phyloP scores from a whole-genome alignment of 495 filamentous ascomycete species.

The Penicillium bovifimosum region DNA sequence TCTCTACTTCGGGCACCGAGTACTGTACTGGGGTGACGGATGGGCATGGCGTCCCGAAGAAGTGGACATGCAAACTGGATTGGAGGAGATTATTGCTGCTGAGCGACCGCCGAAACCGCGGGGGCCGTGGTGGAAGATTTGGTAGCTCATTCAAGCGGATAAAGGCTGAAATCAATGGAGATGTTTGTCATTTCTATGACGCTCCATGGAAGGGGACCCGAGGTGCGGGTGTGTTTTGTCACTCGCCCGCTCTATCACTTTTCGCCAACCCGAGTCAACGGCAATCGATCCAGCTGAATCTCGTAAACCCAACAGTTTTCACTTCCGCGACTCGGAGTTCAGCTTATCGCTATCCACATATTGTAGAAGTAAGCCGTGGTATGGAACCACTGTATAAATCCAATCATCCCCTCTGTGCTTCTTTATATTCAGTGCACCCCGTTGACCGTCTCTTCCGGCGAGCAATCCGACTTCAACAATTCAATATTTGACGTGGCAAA shows the following conservation, averaged over 20 bases:
- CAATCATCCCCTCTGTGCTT: background rate
- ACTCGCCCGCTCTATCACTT: constrained; percentile 6
- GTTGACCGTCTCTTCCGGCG: background rate
- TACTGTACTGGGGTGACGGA: constrained; percentile 41
- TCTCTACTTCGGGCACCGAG: constrained; percentile 51
- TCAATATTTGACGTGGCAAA: background rate
- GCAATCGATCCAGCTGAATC: no score
- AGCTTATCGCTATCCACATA: background rate
- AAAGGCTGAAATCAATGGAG: no score
- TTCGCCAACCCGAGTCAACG: background rate
- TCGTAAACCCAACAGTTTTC: no score
- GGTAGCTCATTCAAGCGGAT: constrained; percentile 1
- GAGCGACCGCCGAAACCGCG: constrained; percentile 35
- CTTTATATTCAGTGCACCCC: constrained; percentile 9
- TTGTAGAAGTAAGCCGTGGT: background rate
- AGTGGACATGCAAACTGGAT: constrained; percentile 54
- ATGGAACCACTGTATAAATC: background rate
- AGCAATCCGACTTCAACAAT: background rate
- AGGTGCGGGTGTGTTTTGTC: background rate
- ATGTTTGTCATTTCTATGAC: background rate
- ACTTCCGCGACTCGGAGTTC: background rate
- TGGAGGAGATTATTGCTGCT: constrained; percentile 48
- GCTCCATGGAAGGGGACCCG: background rate
- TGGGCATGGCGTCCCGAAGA: constrained; percentile 49
- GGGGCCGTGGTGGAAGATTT: constrained; percentile 31